A percentile compares a stretch with the other conserved stretches of the same genome.
phyloP scores from a whole-genome alignment of 257 asterid genomes.

The Przewalskia tangutica region DNA sequence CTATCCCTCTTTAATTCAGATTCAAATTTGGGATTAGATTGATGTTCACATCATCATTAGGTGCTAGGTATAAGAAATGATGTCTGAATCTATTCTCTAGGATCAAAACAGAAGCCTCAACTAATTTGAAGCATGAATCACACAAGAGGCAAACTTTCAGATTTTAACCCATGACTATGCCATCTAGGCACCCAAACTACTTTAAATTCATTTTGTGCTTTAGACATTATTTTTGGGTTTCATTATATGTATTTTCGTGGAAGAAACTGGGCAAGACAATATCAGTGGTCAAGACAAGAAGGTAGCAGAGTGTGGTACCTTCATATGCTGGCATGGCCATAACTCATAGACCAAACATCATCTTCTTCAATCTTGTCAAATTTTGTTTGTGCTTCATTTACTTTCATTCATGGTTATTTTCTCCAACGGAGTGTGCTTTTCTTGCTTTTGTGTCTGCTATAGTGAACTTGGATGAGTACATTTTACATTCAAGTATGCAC shows the following conservation, averaged over 20 bases:
- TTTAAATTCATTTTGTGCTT: neutral
- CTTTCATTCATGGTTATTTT: neutral
- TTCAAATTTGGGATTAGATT: neutral
- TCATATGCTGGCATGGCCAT: neutral
- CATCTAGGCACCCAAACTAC: neutral
- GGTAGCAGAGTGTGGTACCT: neutral
- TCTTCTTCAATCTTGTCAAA: neutral
- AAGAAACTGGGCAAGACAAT: neutral
- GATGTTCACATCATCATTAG: neutral
- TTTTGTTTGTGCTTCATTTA: neutral
- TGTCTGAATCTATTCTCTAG: neutral
- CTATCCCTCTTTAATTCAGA: neutral
- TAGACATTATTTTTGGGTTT: neutral
- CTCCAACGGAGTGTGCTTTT: neutral
- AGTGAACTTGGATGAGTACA: neutral
- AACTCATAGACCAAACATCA: neutral
- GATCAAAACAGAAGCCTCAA: slow-evolving; percentile 3
- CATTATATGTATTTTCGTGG: neutral
- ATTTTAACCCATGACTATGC: neutral
- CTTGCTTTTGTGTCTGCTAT: neutral
- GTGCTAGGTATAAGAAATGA: neutral
- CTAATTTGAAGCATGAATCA: neutral
- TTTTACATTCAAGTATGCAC: neutral
- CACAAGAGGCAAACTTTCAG: neutral
- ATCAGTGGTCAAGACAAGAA: neutral